Evolutionary conservation across 2,329 filamentous ascomycete species (phyloP), one percentile per base, ranked within the genome.

Genomic region (Pseudogymnoascus sp.): DNA sequence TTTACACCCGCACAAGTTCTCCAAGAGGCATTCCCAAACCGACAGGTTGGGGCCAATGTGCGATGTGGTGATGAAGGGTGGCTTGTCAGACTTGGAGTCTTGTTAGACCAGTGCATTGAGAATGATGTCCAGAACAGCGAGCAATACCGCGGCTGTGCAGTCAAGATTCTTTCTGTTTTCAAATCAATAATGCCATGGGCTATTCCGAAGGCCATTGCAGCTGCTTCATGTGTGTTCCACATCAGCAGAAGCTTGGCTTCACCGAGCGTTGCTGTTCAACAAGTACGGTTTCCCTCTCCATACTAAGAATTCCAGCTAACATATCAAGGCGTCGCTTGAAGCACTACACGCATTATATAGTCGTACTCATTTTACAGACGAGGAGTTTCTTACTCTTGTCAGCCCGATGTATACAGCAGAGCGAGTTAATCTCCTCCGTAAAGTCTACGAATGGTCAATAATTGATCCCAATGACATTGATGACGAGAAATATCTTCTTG

Each of bases 401-500:
- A 88, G 86, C 67, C 88, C 91, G 61, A 89, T 94, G 80, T 95
- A 92, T 71, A 83, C 84, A 65, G 78, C 81, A n/a, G 80, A 85
- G 63, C 89, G 87, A 65, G 83, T 96, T 43, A 80, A 82, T 38
- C 80, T 95, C 6, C 84, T 92, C 68, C 84, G 83, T 65, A 83
- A 86, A 64, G 80, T 96, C 11, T 92, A 91, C 69, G 84, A 88
- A 65, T 94, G 90, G 89, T 90, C 91, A 4, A 76, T 85, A 10
- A 87, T 93, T 45, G 88, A 92, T 66, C 83, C 91, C 2, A 84
- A 90, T 64, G 88, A 96, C 68, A 85, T 96, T 63, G 90, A 97
- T 67, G 91, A 96, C 70, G 88, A 92, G 70, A 95, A 92, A 72
- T 97, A 99, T 73, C 86, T 91, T 62, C 86, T 97, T 68, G 86